phyloP scores from a whole-genome alignment of 2,329 filamentous ascomycete genomes.

The Aaosphaeria arxii region DNA sequence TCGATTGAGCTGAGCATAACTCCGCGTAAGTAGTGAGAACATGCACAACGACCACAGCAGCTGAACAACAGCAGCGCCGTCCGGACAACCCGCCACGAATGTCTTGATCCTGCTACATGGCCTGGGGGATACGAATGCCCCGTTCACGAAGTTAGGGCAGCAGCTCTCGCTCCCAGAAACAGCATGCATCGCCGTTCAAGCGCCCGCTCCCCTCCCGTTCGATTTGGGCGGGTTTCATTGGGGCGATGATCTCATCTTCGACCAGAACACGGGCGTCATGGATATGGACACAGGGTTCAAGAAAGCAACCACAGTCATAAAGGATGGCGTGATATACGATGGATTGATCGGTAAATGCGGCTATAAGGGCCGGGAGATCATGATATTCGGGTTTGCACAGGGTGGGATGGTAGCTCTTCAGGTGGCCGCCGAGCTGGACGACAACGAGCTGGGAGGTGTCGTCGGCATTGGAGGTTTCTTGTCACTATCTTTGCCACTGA shows the following conservation, averaged over 20 bases:
- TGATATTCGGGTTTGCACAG: slow-evolving; percentile 57
- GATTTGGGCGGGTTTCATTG: slow-evolving; percentile 64
- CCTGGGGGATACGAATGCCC: slow-evolving; percentile 69
- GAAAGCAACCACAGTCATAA: slow-evolving; percentile 40
- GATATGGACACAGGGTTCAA: slow-evolving; percentile 56
- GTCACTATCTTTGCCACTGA: slow-evolving; percentile 38
- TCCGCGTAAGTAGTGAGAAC: slow-evolving; percentile 38
- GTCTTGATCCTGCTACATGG: slow-evolving; percentile 81
- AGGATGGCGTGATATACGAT: slow-evolving; percentile 43
- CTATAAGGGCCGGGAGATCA: slow-evolving; percentile 48
- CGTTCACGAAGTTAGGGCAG: slow-evolving; percentile 68
- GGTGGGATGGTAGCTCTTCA: slow-evolving; percentile 56
- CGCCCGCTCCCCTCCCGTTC: slow-evolving; percentile 66
- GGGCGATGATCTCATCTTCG: slow-evolving; percentile 59
- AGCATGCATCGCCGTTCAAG: slow-evolving; percentile 70
- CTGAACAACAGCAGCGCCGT: slow-evolving; percentile 33
- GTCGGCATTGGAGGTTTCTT: slow-evolving; percentile 63
- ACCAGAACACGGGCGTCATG: slow-evolving; percentile 50
- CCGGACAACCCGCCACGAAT: slow-evolving; percentile 63
- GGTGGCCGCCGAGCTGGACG: slow-evolving; percentile 34
- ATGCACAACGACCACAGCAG: not conserved
- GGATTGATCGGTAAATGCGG: slow-evolving; percentile 49
- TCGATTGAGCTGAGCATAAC: slow-evolving; percentile 41
- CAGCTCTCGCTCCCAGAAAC: slow-evolving; percentile 74
- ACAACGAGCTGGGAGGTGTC: slow-evolving; percentile 54